Base-by-base conservation (phyloP, 768 basidiomycete species). In the Mycena polygramma region DNA sequence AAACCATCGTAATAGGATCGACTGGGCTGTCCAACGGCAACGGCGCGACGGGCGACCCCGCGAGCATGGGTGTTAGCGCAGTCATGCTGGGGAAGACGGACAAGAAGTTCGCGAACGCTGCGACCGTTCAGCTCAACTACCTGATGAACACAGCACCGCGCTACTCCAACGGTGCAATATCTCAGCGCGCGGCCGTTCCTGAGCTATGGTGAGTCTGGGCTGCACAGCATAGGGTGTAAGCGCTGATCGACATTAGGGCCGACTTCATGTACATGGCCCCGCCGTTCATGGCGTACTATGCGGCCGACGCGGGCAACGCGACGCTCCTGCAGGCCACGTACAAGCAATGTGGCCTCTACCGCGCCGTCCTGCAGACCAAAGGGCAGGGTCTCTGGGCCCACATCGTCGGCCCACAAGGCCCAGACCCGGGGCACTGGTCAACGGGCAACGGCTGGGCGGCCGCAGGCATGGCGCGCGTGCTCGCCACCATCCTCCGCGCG, bases 1-100 rank as follows among this genome's bases (percentile, higher is more conserved):
- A 66, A 4, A 74, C 74, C 26, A 76, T 77, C 37, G 70, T 69
- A 0, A 69, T 62, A 7, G 76, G 76, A 4, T 67, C 57, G 2
- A 72, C 75, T 30, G 63, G 35, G 17, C 35, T 54, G 57, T 88
- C 81, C 0, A 76, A 81, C 30, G 83, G 82, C 2, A 80, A 83
- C 54, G 85, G 85, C 7, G 84, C 86, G 2, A 87, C 85, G 0
- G 89, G 86, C 0, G 90, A 91, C 70, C 90, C 90, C 1, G 86
- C 89, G 2, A 84, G 84, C 68, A 68, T 88, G 8, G 88, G 87
- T 15, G 80, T 84, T 4, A 80, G 83, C 9, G 84, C 87, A 7
- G 72, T 76, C n/a, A 74, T 86, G 8, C 65, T 88, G 10, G 82
- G 84, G 20, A 86, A 86, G 41, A 72, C 75, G 10, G 75, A 83